These are phyloP conservation scores for Pseudoturritis turrita DNA, from an alignment of 345 rosid genomes.

Conservation along the genomic window DNA sequence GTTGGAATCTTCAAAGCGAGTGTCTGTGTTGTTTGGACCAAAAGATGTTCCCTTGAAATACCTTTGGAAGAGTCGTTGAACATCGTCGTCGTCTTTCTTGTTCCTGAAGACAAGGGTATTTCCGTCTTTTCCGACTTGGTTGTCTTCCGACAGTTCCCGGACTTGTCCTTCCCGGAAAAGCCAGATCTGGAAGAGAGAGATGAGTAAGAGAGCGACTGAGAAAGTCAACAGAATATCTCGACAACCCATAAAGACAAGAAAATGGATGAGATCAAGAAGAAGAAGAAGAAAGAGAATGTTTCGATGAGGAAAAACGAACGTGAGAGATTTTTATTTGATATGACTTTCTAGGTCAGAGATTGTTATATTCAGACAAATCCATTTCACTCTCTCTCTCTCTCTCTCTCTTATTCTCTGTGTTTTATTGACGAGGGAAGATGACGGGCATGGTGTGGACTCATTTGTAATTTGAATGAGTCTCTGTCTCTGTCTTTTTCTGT, in stretches of 20 bases:
- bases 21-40: conserved; percentile 17
- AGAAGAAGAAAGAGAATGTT: not conserved
- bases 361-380: conserved; percentile 12
- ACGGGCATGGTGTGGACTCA: conserved; percentile 12
- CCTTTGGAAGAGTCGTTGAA: conserved; percentile 24
- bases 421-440: conserved; percentile 17
- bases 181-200: conserved; percentile 28
- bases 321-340: not conserved
- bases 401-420: not conserved
- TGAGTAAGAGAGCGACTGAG: conserved; percentile 22
- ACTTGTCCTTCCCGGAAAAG: conserved; percentile 15
- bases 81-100: conserved; percentile 17
- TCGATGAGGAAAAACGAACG: not conserved
- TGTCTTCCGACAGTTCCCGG: conserved; percentile 19
- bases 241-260: conserved; percentile 17
- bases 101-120: conserved; percentile 4
- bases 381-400: conserved; percentile 1
- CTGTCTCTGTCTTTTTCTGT: conserved; percentile 17
- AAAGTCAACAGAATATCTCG: conserved; percentile 23
- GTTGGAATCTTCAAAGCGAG: conserved; percentile 48
- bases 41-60: conserved; percentile 37
- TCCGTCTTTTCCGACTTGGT: not conserved
- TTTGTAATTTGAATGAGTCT: conserved; percentile 16
- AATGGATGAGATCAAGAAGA: not conserved
- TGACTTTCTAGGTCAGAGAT: conserved; percentile 17